Conservation (phyloP, 1,284 basidiomycete species). For the Anthracocystis walkeri region DNA sequence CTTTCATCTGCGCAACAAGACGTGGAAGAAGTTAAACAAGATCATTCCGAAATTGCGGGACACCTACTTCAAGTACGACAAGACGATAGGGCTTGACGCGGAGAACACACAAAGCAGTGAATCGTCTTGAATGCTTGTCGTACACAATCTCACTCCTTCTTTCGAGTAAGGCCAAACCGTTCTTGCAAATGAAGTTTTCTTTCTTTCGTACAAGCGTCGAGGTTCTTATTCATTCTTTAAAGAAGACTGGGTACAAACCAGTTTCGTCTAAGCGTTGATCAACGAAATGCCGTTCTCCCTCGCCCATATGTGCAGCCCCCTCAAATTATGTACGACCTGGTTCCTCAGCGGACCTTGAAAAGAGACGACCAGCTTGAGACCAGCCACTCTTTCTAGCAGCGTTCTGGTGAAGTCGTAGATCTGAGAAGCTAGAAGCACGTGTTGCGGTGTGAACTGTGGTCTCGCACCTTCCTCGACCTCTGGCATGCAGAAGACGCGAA, state of each 20-base stretch:
- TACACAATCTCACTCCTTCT: not conserved
- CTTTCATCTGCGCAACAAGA: not conserved
- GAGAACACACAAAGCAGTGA: no score
- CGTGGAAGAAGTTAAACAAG: not conserved
- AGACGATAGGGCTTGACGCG: not conserved
- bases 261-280: slow-evolving; percentile 5
- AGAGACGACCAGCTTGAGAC: slow-evolving; percentile 8
- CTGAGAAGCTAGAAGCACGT: slow-evolving; percentile 11
- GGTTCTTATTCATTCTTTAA: no score
- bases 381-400: not conserved
- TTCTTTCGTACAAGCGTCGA: not conserved
- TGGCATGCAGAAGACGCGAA: slow-evolving; percentile 19
- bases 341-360: slow-evolving; percentile 17
- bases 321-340: not conserved
- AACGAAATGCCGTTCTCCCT: slow-evolving; percentile 8
- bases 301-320: slow-evolving; percentile 10
- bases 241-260: no score
- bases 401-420: slow-evolving; percentile 13
- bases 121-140: no score
- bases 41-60: not conserved
- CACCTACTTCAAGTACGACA: not conserved
- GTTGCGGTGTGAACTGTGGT: not conserved
- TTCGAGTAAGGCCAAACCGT: not conserved
- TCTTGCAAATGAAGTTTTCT: not conserved
- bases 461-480: not conserved